Percentiles rank a stretch among this genome's conserved stretches.
phyloP scores from a whole-genome alignment of 345 rosid genomes.

The Rhizophora apiculata region DNA sequence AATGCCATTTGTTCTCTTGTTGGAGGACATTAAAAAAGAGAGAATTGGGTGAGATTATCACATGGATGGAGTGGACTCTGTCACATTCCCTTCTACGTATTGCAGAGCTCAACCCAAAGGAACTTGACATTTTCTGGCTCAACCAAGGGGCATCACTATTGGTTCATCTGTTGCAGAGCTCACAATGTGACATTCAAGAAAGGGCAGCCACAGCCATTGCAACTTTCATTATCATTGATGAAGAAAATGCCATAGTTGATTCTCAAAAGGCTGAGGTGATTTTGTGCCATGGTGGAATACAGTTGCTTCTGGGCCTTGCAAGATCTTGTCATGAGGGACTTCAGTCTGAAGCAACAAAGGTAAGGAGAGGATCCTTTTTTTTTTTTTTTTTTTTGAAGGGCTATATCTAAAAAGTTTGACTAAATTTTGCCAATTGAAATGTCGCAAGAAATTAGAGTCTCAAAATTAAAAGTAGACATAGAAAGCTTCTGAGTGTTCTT shows the following conservation, averaged over 20 bases:
- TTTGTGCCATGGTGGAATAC: constrained; percentile 30
- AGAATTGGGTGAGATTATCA: constrained; percentile 14
- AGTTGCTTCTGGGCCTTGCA: constrained; percentile 32
- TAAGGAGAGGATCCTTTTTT: constrained; percentile 8
- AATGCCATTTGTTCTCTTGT: constrained; percentile 4
- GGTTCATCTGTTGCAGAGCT: constrained; percentile 33
- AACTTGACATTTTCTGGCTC: constrained; percentile 32
- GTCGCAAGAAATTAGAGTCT: background rate
- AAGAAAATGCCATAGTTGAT: constrained; percentile 38
- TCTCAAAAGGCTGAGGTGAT: constrained; percentile 33
- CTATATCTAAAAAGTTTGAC: background rate
- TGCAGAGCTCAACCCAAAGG: constrained; percentile 33
- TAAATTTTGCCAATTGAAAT: background rate
- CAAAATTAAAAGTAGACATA: background rate
- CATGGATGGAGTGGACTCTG: constrained; percentile 37
- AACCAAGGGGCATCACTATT: constrained; percentile 30
- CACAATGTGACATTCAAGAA: constrained; percentile 38
- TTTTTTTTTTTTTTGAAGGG: no score
- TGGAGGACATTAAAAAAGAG: constrained; percentile 26
- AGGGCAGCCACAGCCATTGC: constrained; percentile 40
- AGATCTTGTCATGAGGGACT: constrained; percentile 36
- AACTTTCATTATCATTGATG: constrained; percentile 39
- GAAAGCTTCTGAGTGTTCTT: background rate
- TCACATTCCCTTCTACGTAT: constrained; percentile 35
- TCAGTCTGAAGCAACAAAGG: constrained; percentile 38